Conservation (phyloP, 768 basidiomycete genomes). For the Collybiopsis confluens region DNA sequence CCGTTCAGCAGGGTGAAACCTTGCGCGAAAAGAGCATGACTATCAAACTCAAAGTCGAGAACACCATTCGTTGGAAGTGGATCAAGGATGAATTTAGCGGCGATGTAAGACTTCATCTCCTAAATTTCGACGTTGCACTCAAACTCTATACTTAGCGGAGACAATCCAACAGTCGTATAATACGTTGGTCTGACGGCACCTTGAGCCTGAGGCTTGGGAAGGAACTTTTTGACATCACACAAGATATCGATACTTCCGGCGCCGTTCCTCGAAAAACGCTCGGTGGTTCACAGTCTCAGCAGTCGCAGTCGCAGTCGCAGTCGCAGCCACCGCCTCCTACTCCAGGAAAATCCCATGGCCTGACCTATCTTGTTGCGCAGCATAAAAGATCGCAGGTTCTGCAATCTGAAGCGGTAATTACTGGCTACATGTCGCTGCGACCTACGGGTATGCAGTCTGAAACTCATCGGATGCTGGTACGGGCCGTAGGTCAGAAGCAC, state of each 20-base stretch:
- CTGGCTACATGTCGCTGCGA: slow-evolving; percentile 78
- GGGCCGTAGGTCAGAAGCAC: slow-evolving; percentile 82
- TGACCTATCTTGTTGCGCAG: slow-evolving; percentile 88
- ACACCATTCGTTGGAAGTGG: slow-evolving; percentile 97
- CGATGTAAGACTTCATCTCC: slow-evolving; percentile 51
- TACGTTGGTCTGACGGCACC: slow-evolving; percentile 95
- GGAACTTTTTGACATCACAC: slow-evolving; percentile 88
- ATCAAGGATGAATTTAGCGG: slow-evolving; percentile 66
- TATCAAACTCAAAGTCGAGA: slow-evolving; percentile 86
- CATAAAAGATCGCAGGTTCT: slow-evolving; percentile 82
- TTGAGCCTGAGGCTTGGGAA: slow-evolving; percentile 88
- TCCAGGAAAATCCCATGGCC: slow-evolving; percentile 57
- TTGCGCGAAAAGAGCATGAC: slow-evolving; percentile 77
- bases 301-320: slow-evolving; percentile 39
- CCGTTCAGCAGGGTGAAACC: slow-evolving; percentile 50
- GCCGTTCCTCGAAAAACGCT: slow-evolving; percentile 56
- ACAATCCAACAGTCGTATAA: slow-evolving; percentile 86
- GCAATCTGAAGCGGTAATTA: slow-evolving; percentile 81
- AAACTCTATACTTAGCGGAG: slow-evolving; percentile 46
- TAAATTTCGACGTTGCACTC: slow-evolving; percentile 2
- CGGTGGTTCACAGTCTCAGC: slow-evolving; percentile 40
- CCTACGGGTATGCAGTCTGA: slow-evolving; percentile 90
- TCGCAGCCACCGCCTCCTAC: slow-evolving; percentile 30
- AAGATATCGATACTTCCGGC: slow-evolving; percentile 75
- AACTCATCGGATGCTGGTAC: slow-evolving; percentile 85